Evolutionary conservation across 2,329 filamentous ascomycete genomes (phyloP).

Genomic region (Conoideocrella luteorostrata): DNA sequence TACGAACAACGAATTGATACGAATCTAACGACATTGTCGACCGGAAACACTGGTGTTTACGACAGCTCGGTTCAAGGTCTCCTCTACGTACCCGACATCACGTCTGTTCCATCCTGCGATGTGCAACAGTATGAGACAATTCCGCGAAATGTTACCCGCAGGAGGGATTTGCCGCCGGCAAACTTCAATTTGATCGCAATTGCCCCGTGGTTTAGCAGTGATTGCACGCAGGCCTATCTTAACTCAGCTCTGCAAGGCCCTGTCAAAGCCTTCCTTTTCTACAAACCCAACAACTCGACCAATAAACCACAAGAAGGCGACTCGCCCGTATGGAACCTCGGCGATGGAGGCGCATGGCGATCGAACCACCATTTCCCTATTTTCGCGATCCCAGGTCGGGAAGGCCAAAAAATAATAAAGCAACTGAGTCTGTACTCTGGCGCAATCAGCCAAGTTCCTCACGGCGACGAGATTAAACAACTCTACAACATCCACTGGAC

Average conservation of each 20-base stretch:
- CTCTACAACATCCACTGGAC: conserved; percentile 48
- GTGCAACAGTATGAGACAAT: conserved; percentile 58
- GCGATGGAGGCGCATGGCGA: conserved; percentile 67
- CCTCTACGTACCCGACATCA: conserved; percentile 75
- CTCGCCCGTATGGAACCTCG: conserved; percentile 62
- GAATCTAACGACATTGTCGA: conserved; percentile 72
- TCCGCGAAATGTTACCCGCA: conserved; percentile 67
- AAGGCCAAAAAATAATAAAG: conserved; percentile 62
- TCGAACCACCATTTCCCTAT: conserved; percentile 66
- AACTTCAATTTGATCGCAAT: conserved; percentile 74
- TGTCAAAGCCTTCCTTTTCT: conserved; percentile 59
- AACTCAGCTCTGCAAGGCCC: conserved; percentile 50
- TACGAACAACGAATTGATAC: conserved; percentile 44
- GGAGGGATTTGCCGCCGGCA: conserved; percentile 58
- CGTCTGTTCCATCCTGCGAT: conserved; percentile 52
- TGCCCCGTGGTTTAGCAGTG: conserved; percentile 74
- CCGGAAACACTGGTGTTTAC: conserved; percentile 52
- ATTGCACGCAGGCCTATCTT: conserved; percentile 71
- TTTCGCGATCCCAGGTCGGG: conserved; percentile 67
- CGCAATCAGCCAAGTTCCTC: conserved; percentile 57
- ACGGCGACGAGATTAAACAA: conserved; percentile 48
- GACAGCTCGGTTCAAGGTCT: conserved; percentile 67
- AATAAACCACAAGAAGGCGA: conserved; percentile 58
- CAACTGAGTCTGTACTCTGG: conserved; percentile 73
- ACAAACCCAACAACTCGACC: conserved; percentile 49